Conservation (phyloP, 2,329 filamentous ascomycete genomes). For the Daldinia eschscholtzii region DNA sequence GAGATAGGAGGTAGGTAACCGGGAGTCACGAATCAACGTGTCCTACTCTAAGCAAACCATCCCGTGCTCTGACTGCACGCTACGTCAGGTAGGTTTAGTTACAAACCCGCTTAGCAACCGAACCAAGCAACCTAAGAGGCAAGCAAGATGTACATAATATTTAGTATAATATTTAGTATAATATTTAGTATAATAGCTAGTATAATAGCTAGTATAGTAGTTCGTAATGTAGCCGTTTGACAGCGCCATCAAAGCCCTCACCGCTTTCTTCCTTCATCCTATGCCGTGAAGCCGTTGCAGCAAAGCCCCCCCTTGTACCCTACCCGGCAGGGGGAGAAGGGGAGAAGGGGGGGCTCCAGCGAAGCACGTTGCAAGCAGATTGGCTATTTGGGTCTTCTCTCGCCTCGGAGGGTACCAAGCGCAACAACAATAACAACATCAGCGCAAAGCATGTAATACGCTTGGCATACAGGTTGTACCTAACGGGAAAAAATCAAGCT, state of each 20-base stretch:
- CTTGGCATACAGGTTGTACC: neutral
- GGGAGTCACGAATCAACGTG: neutral
- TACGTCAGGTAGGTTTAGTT: too few relatives aligned
- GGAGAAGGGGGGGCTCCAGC: neutral
- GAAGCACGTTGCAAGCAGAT: conserved; percentile 15
- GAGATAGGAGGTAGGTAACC: neutral
- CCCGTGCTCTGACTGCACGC: neutral
- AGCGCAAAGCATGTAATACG: conserved; percentile 5
- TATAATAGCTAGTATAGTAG: too few relatives aligned
- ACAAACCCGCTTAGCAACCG: too few relatives aligned
- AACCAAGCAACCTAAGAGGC: too few relatives aligned
- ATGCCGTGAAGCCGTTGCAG: conserved; percentile 4
- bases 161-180: too few relatives aligned
- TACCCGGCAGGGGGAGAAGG: neutral
- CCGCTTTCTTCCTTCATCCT: conserved; percentile 5
- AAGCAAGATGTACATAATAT: neutral
- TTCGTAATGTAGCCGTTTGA: neutral
- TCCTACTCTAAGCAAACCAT: conserved; percentile 7
- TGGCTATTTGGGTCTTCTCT: conserved; percentile 1
- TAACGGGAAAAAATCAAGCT: conserved; percentile 1
- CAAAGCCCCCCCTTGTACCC: neutral
- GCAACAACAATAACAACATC: neutral
- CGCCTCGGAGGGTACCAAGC: neutral
- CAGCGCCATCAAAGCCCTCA: neutral
- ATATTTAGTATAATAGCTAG: neutral